phyloP scores from a whole-genome alignment of 2,329 filamentous ascomycete genomes.

The Ascochyta clinopodiicola region DNA sequence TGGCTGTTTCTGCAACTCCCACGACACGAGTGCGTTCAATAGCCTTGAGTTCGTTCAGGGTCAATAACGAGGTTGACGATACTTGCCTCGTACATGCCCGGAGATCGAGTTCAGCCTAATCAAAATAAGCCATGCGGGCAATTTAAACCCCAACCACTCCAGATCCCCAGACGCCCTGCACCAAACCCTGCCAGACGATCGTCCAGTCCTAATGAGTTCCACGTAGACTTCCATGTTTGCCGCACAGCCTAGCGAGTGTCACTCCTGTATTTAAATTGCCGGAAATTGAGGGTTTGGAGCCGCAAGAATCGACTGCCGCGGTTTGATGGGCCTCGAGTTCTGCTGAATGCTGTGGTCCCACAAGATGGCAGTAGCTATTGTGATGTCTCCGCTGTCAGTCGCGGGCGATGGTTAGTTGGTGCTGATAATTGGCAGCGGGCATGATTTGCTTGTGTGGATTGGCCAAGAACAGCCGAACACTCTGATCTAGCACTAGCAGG shows the following conservation, averaged over 20 bases:
- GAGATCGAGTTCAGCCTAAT: conserved; percentile 40
- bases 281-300: conserved; percentile 10
- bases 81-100: conserved; percentile 1
- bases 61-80: conserved; percentile 8
- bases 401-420: too few species aligned
- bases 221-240: conserved; percentile 3
- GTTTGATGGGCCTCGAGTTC: too few species aligned
- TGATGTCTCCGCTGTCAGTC: neutral
- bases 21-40: neutral
- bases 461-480: too few species aligned
- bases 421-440: too few species aligned
- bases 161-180: conserved; percentile 16
- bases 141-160: conserved; percentile 33
- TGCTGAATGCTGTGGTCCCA: neutral
- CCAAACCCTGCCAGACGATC: neutral
- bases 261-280: neutral
- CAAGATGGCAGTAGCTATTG: neutral
- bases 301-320: neutral
- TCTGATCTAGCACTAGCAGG: too few species aligned
- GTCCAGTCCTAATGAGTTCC: neutral
- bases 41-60: neutral
- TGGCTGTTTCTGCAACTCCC: neutral
- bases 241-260: neutral
- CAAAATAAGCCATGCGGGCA: conserved; percentile 26
- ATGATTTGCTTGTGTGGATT: too few species aligned